A percentile compares a stretch with the other conserved stretches of the same genome.
Conservation (phyloP, 2,329 filamentous ascomycete species). For the Trichoderma citrinoviride region DNA sequence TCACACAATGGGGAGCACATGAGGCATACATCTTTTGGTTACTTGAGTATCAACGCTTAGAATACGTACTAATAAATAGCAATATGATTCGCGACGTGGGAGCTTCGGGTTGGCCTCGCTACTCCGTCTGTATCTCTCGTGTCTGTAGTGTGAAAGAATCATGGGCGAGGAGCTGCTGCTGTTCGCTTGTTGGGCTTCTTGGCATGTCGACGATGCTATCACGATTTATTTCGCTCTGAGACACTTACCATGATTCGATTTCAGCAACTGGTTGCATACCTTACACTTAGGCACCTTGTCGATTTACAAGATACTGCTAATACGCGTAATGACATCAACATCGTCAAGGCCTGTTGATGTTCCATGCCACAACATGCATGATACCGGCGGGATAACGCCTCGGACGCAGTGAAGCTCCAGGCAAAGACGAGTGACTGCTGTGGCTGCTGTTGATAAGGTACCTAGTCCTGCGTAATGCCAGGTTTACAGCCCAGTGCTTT, state of each 20-base stretch:
- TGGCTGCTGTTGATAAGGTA: background rate
- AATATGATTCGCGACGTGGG: conserved; percentile 11
- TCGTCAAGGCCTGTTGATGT: background rate
- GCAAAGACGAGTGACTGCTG: background rate
- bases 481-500: too few species aligned
- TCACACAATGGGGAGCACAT: conserved; percentile 11
- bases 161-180: too few species aligned
- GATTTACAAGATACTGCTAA: background rate
- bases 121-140: too few species aligned
- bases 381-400: background rate
- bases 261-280: background rate
- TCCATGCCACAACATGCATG: conserved; percentile 10
- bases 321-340: background rate
- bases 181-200: too few species aligned
- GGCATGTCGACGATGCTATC: background rate
- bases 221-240: background rate
- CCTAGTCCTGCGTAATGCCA: background rate
- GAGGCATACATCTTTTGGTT: conserved; percentile 19
- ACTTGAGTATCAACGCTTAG: conserved; percentile 14
- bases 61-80: conserved; percentile 17
- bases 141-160: too few species aligned
- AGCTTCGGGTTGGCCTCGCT: background rate
- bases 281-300: background rate
- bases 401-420: background rate
- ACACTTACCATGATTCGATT: background rate